These are phyloP conservation scores for Buddleja alternifolia DNA, from an alignment of 257 asterid genomes.

Conservation along the genomic window DNA sequence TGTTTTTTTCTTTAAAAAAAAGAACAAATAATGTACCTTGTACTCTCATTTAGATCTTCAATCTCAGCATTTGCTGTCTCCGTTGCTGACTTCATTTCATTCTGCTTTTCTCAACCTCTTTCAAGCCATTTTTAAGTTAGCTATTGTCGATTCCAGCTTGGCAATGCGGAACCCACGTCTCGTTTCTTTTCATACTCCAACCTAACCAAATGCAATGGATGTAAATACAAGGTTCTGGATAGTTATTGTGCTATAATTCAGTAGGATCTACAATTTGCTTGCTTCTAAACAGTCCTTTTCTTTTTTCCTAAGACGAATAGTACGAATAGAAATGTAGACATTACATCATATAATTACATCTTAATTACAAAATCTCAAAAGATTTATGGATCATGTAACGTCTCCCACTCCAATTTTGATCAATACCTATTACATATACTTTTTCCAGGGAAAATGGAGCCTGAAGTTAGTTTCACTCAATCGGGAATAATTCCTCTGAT, in stretches of 20 bases:
- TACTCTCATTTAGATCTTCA: constrained; percentile 59
- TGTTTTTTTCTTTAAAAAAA: not conserved
- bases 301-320: no score
- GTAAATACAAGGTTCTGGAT: constrained; percentile 21
- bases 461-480: constrained; percentile 72
- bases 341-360: no score
- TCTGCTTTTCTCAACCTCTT: constrained; percentile 67
- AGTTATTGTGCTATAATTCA: constrained; percentile 18
- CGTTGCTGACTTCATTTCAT: constrained; percentile 57
- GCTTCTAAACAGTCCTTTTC: not conserved
- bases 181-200: constrained; percentile 94
- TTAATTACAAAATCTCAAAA: no score
- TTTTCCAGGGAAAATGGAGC: constrained; percentile 65
- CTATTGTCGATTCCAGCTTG: constrained; percentile 74
- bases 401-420: no score
- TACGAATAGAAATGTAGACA: no score
- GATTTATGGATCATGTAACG: no score
- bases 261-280: not conserved
- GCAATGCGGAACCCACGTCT: constrained; percentile 82
- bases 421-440: no score
- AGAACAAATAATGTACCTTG: constrained; percentile 48
- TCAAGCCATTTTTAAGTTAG: constrained; percentile 53
- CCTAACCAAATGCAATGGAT: constrained; percentile 51
- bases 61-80: constrained; percentile 71
- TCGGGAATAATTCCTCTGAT: constrained; percentile 68